Evolutionary conservation across 371 early-diverging fungal genomes (phyloP).

Genomic region (Lichtheimia ramosa): DNA sequence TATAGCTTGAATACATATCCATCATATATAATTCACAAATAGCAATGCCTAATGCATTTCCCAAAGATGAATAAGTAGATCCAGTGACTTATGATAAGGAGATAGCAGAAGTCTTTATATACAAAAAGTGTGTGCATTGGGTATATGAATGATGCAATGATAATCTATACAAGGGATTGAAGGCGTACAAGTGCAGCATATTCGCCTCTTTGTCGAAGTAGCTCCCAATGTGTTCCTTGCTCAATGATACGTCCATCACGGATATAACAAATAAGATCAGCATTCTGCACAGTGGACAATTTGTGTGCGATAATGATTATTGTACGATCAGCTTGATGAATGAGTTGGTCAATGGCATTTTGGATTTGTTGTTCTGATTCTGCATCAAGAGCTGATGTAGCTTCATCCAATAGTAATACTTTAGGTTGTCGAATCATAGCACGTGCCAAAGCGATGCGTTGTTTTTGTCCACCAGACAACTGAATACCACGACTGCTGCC

Average conservation of each 20-base stretch:
- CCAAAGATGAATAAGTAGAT: no score
- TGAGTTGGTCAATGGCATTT: constrained; percentile 74
- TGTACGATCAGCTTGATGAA: constrained; percentile 52
- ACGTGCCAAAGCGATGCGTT: constrained; percentile 43
- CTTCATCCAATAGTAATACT: constrained; percentile 92
- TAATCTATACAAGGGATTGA: constrained; percentile 17
- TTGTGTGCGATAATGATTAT: constrained; percentile 70
- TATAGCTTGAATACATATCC: no score
- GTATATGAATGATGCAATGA: no score
- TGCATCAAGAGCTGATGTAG: constrained; percentile 90
- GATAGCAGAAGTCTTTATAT: no score
- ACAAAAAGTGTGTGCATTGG: no score
- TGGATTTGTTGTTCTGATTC: constrained; percentile 89
- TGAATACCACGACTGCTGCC: constrained; percentile 59
- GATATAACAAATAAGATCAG: constrained; percentile 75
- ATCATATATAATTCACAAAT: no score
- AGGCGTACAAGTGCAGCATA: constrained; percentile 33
- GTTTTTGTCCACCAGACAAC: constrained; percentile 27
- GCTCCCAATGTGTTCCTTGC: constrained; percentile 76
- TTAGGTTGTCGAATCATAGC: constrained; percentile 78
- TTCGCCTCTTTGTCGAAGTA: constrained; percentile 42
- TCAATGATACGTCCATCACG: constrained; percentile 78
- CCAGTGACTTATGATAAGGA: no score
- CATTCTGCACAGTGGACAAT: constrained; percentile 67
- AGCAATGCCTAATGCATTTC: no score